Percentiles rank a stretch among this genome's conserved stretches.
Conservation (phyloP, 2,329 filamentous ascomycete genomes). For the Clarireedia homoeocarpa region DNA sequence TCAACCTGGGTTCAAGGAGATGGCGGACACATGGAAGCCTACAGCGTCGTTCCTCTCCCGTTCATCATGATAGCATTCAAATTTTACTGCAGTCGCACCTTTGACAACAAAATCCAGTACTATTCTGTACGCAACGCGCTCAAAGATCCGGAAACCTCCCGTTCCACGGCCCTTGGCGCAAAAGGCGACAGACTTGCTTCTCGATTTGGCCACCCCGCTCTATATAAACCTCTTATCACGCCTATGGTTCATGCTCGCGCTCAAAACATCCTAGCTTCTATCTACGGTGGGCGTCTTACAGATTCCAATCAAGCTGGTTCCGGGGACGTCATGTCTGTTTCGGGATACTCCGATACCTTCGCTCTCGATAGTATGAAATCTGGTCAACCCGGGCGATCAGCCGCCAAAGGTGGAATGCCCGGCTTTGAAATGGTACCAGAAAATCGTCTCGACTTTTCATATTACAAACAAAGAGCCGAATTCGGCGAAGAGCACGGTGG, state of each 20-base stretch:
- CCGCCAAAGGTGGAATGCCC: slow-evolving; percentile 35
- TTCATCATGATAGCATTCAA: slow-evolving; percentile 80
- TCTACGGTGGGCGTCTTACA: slow-evolving; percentile 75
- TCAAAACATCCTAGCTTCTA: slow-evolving; percentile 73
- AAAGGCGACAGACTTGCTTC: slow-evolving; percentile 64
- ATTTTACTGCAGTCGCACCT: slow-evolving; percentile 66
- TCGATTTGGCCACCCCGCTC: slow-evolving; percentile 81
- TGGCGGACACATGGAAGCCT: slow-evolving; percentile 53
- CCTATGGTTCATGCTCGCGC: slow-evolving; percentile 94
- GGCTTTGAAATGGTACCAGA: slow-evolving; percentile 91
- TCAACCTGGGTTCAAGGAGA: slow-evolving; percentile 65
- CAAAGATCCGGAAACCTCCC: slow-evolving; percentile 37
- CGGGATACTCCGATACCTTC: slow-evolving; percentile 76
- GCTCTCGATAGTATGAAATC: slow-evolving; percentile 67
- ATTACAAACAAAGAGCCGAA: slow-evolving; percentile 83
- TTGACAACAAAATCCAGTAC: slow-evolving; percentile 74
- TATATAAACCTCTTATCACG: slow-evolving; percentile 83
- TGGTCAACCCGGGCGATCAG: slow-evolving; percentile 37
- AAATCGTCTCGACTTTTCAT: slow-evolving; percentile 78
- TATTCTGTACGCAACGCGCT: slow-evolving; percentile 59
- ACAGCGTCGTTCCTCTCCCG: slow-evolving; percentile 63
- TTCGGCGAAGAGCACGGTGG: slow-evolving; percentile 85
- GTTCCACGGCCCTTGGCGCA: slow-evolving; percentile 42
- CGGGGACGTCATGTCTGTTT: slow-evolving; percentile 48
- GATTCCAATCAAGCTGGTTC: slow-evolving; percentile 56